Evolutionary conservation across 1,284 basidiomycete genomes (phyloP), one percentile per base, ranked within the genome.

Genomic region (Naganishia albida): DNA sequence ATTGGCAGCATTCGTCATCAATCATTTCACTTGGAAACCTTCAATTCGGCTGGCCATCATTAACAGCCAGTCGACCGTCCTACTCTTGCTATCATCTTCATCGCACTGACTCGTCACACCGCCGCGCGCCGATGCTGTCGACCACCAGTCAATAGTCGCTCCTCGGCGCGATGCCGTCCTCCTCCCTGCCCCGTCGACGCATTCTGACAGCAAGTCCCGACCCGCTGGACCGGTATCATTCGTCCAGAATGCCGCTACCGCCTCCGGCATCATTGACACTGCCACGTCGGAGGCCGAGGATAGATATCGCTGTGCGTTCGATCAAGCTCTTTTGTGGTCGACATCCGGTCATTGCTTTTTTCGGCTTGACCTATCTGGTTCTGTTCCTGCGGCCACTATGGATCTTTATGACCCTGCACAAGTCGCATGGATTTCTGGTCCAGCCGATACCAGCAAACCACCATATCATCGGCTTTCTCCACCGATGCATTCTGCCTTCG

Each of bases 371-470:
- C 16, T 60, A 60, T 18, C 26, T 60, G 3, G 20, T 50, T 1
- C 30, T 60, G 12, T 60, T 60, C 23, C 46, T 60, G 12, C 57
- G 57, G 10, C 57, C 57, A 7, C 16, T 60, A 23, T 60, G 46
- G 57, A 7, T 60, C 16, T 60, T 49, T 34, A 23, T 40, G 20
- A 60, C 57, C 20, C 57, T 38, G 30, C 46, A n/a, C 20, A 60
- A 60, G 39, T 50, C 57, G 12, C 57, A 60, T 38, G 57, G 57
- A 18, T 60, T 60, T 28, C 30, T 60, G 10, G 57, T 49, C 10
- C 57, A 60, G 39, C 57, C 57, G 38, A 60, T 60, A 38, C 57
- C 57, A 38, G 57, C 57, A 26, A 60, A 60, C 34, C 57, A 60
- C 38, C 57, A 60, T 20, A 50, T 60, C 34, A 60, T 60, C 34